Percentiles rank a stretch among this genome's conserved stretches.
Conservation (phyloP, 129 eudicot species). For the Logfia minima region DNA sequence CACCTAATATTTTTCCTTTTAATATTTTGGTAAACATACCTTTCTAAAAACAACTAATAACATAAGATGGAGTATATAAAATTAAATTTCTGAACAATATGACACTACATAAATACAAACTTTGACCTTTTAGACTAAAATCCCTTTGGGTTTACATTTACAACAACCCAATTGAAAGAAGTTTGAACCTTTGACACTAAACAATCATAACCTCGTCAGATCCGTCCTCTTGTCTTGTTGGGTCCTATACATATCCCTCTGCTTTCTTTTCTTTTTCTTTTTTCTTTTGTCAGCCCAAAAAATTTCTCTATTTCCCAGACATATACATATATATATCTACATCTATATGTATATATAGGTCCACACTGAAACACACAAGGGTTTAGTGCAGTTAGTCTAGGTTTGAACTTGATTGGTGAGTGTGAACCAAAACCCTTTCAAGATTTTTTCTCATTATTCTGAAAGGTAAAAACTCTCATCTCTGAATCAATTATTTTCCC, state of each 20-base stretch:
- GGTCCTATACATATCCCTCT: conserved; percentile 41
- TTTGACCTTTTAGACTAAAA: conserved; percentile 13
- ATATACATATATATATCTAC: conserved; percentile 21
- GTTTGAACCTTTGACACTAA: conserved; percentile 39
- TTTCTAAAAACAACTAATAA: no score
- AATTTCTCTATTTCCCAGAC: conserved; percentile 39
- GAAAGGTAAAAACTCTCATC: conserved; percentile 17
- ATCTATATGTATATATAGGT: conserved; percentile 29
- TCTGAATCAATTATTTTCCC: conserved; percentile 13
- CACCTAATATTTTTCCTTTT: no score
- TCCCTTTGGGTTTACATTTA: background rate
- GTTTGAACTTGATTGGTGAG: conserved; percentile 30
- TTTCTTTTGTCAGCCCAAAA: conserved; percentile 33
- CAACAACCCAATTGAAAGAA: conserved; percentile 28
- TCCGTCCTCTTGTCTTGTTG: conserved; percentile 42
- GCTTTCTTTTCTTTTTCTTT: conserved; percentile 30
- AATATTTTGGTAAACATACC: no score
- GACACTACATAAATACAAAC: background rate
- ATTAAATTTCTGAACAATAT: no score
- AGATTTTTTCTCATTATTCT: conserved; percentile 16
- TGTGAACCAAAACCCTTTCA: conserved; percentile 28
- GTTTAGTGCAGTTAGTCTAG: conserved; percentile 35
- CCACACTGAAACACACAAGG: conserved; percentile 32
- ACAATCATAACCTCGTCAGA: conserved; percentile 37
- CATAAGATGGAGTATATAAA: background rate